Evolutionary conservation across 2,329 filamentous ascomycete species (phyloP), one percentile per base, ranked within the genome.

Genomic region (Diaporthe caulivora): DNA sequence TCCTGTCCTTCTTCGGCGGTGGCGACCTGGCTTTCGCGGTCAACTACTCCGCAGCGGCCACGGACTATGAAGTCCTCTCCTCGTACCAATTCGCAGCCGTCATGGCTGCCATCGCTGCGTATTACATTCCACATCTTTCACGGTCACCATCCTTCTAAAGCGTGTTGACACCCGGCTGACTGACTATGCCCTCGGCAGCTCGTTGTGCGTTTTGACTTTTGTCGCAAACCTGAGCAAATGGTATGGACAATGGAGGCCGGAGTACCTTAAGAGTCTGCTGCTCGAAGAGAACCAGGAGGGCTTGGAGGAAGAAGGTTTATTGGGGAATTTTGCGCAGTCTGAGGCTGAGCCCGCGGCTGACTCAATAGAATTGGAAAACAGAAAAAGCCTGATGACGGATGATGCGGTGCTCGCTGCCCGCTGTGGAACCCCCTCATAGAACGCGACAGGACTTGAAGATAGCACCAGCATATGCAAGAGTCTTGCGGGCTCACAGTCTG

Each of bases 191-290:
- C 3, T 29, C 15, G 18, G 24, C 17, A 62, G 57, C 26, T 10
- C 21, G 17, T 21, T 26, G 15, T 31, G 57, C 57, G 57, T 29
- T 26, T 2, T 40, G 15, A 8, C 57, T 18, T 42, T 26, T 29
- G 4, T 62, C 24, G 24, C 57, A 42, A 37, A 62, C 37, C 3
- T 62, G 37, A 29, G 7, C 17, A 44, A 62, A 62, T 62, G 13
- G 37, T 62, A 62, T 21, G 37, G 57, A 10, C 37, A 62, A 8
- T 62, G 57, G 57, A 62, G 57, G 24, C 37, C 57, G 2, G 57
- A 62, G 0, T 62, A 44, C 8, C 29, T 62, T 37, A 37, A 62
- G 15, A 44, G 37, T 18, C 17, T 62, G 57, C 57, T 21, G 37
- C 24, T 62, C 18, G 57, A 44, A 40, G 37, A 29, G 21, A 26